These are phyloP conservation scores for Punica granatum DNA, from an alignment of 345 rosid species.

Conservation along the genomic window DNA sequence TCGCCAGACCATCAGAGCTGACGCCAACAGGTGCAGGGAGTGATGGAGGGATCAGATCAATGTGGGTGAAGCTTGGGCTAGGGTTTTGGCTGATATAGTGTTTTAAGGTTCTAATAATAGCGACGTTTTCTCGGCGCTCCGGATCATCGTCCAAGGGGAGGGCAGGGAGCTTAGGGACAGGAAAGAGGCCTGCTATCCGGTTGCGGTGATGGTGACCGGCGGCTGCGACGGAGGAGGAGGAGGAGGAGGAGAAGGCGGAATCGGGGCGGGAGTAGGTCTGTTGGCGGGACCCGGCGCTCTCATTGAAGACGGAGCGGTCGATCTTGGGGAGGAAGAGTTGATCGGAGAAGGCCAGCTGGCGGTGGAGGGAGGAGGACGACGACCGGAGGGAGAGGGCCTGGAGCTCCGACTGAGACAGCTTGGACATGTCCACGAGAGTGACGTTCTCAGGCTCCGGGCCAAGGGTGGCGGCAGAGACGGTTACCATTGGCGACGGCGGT, in stretches of 20 bases:
- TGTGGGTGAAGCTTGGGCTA: conserved; percentile 28
- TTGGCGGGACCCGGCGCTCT: conserved; percentile 64
- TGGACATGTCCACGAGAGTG: conserved; percentile 32
- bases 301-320: conserved; percentile 60
- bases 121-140: conserved; percentile 36
- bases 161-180: conserved; percentile 19
- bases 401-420: conserved; percentile 59
- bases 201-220: conserved; percentile 49
- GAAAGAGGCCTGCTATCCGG: conserved; percentile 47
- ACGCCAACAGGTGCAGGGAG: conserved; percentile 11
- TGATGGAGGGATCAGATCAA: conserved; percentile 21
- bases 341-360: conserved; percentile 16
- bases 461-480: neutral
- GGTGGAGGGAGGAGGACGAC: conserved; percentile 32
- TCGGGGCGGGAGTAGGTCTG: conserved; percentile 57
- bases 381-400: conserved; percentile 41
- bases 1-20: neutral
- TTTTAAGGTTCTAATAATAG: conserved; percentile 43
- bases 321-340: conserved; percentile 31
- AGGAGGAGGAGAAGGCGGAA: conserved; percentile 6
- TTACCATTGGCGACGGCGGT: conserved; percentile 7
- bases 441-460: neutral
- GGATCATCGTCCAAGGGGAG: conserved; percentile 23
- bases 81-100: conserved; percentile 37
- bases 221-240: conserved; percentile 25